Base-by-base conservation (phyloP, 768 basidiomycete genomes). In the Nidula microcarpa region DNA sequence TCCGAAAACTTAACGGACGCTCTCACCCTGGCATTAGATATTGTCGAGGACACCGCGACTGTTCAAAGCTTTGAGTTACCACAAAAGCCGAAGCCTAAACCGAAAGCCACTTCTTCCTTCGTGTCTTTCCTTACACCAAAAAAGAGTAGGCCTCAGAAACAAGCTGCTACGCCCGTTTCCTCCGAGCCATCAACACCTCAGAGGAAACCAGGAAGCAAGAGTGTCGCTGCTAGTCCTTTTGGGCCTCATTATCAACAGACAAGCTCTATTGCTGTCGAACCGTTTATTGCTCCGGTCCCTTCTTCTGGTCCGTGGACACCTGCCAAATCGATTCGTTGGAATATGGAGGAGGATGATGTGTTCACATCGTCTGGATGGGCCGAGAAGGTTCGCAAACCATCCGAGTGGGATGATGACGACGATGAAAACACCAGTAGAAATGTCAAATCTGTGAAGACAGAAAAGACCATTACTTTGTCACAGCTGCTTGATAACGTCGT, bases 1-100 rank as follows among this genome's bases (percentile, higher is more conserved):
- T 88, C 89, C 3, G 94, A 97, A 70, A 94, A 94, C 64, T 72
- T 97, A 35, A 89, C 86, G 6, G 96, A 98, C 61, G 95, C 95
- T 3, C 74, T 98, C 53, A 87, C 79, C 44, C 73, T 93, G 45
- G 79, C 76, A 11, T 72, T 94, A 51, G 87, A 94, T 53, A 67
- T 89, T 18, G 72, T 76, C 2, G 74, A 80, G 14, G 79, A 82
- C 50, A 66, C 74, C 10, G 65, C 57, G 39, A 55, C 63, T 36
- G 55, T 61, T 41, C 56, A 62, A 23, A 52, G 61, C n/a, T 52
- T 68, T 10, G 70, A 71, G 45, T 55, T 65, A 1, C 60, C 64
- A 5, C 71, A 71, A 41, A 69, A 67, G 50, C 65, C 73, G 1
- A 78, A 77, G 57, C 61, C 78, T 4, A 87, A 83, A 62, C 57